These are phyloP conservation scores for Eimeria mitis DNA, from an alignment of 169 alveolate species.

Conservation along the genomic window DNA sequence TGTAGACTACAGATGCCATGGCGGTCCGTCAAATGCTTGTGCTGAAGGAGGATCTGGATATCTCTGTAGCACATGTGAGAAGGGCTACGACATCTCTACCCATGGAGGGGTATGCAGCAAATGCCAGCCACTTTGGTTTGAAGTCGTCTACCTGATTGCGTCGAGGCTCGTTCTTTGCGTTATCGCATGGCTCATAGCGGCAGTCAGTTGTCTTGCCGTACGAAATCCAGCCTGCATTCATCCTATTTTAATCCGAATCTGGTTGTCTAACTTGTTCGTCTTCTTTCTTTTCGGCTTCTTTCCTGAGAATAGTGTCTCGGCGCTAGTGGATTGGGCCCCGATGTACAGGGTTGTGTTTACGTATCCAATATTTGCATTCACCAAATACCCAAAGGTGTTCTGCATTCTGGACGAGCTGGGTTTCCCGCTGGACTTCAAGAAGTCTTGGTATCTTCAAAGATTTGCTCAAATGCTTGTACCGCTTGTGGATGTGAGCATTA, in stretches of 20 bases:
- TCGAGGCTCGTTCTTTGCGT: constrained; percentile 74
- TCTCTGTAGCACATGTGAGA: constrained; percentile 81
- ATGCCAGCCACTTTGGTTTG: constrained; percentile 71
- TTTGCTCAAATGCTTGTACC: constrained; percentile 82
- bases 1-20: constrained; percentile 77
- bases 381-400: constrained; percentile 53
- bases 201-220: constrained; percentile 68
- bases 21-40: constrained; percentile 80
- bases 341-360: constrained; percentile 73
- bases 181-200: constrained; percentile 73
- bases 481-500: constrained; percentile 50
- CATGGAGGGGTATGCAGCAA: constrained; percentile 66
- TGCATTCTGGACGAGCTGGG: constrained; percentile 69
- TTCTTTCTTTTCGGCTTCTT: constrained; percentile 76
- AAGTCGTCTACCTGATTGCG: constrained; percentile 11
- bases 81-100: constrained; percentile 60
- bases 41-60: constrained; percentile 81
- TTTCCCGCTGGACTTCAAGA: constrained; percentile 43
- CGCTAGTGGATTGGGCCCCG: constrained; percentile 58
- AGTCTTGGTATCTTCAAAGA: constrained; percentile 78
- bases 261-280: constrained; percentile 73
- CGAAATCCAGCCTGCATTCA: constrained; percentile 76
- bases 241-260: constrained; percentile 78
- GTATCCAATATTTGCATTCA: constrained; percentile 52
- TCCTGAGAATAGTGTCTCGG: constrained; percentile 76